Percentiles rank a stretch among this genome's conserved stretches.
Conservation (phyloP, 495 filamentous ascomycete species). For the Trichoderma virens region DNA sequence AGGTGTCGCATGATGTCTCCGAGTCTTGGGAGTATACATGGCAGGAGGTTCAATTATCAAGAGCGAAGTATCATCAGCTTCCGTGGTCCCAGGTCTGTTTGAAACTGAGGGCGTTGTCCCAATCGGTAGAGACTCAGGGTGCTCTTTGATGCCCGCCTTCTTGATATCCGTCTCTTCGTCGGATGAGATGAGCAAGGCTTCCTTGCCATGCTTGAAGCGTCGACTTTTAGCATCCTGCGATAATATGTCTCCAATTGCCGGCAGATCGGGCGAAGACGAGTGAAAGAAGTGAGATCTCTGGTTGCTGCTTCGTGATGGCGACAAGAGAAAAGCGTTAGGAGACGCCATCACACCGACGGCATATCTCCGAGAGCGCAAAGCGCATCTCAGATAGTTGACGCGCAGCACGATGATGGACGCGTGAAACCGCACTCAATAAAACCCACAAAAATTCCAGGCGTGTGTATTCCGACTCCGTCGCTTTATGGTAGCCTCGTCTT, state of each 20-base stretch:
- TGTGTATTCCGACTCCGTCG: not conserved
- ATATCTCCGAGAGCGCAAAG: constrained; percentile 28
- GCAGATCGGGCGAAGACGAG: constrained; percentile 41
- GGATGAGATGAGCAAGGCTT: not conserved
- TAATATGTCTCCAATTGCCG: constrained; percentile 33
- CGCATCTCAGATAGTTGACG: constrained; percentile 24
- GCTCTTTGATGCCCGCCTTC: not conserved
- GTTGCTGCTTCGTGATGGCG: constrained; percentile 23
- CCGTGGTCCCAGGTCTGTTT: not conserved
- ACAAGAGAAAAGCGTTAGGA: constrained; percentile 26
- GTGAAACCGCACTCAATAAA: not conserved
- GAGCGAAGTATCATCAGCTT: not conserved
- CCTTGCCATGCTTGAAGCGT: not conserved
- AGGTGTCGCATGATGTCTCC: not conserved
- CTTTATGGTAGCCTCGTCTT: not conserved
- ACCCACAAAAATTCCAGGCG: not conserved
- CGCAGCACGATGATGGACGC: constrained; percentile 20
- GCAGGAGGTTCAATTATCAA: not conserved
- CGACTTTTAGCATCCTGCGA: constrained; percentile 12
- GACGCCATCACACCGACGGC: constrained; percentile 27
- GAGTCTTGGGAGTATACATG: not conserved
- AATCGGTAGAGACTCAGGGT: no score
- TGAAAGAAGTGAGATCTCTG: constrained; percentile 24
- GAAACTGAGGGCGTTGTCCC: not conserved
- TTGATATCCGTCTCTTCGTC: not conserved